Percentiles rank a stretch among this genome's conserved stretches.
Evolutionary conservation across 495 filamentous ascomycete species (phyloP).

Genomic region (Haplographium delicatum): DNA sequence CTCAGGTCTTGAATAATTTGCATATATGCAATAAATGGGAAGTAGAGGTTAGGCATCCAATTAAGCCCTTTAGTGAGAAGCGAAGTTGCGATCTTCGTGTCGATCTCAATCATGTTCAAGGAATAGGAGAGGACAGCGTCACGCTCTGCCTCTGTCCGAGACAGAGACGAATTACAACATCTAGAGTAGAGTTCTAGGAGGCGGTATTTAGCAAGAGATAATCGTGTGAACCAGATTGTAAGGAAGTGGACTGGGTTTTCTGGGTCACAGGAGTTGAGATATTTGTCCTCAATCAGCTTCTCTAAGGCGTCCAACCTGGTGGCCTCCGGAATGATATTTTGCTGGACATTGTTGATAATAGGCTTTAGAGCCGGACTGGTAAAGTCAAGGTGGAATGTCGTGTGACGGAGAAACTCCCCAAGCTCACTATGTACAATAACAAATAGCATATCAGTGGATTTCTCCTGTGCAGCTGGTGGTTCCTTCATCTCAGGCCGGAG

Average conservation of each 20-base stretch:
- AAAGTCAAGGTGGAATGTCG: conserved; percentile 37
- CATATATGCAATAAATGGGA: conserved; percentile 45
- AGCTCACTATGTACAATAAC: conserved; percentile 45
- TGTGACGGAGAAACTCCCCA: conserved; percentile 41
- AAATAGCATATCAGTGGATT: conserved; percentile 53
- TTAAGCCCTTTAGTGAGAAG: conserved; percentile 36
- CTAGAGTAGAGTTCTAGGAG: conserved; percentile 35
- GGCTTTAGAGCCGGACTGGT: conserved; percentile 40
- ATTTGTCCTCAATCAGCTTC: conserved; percentile 38
- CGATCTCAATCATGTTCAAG: conserved; percentile 36
- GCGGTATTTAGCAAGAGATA: conserved; percentile 36
- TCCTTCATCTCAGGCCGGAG: conserved; percentile 37
- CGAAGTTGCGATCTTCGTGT: conserved; percentile 41
- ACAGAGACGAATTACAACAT: conserved; percentile 26
- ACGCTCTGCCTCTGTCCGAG: conserved; percentile 21
- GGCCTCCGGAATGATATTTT: conserved; percentile 33
- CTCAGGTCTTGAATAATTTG: conserved; percentile 48
- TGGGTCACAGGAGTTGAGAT: conserved; percentile 51
- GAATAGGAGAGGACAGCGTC: conserved; percentile 43
- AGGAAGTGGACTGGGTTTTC: conserved; percentile 56
- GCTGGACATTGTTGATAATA: conserved; percentile 37
- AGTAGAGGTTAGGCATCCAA: conserved; percentile 45
- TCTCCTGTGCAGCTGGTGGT: conserved; percentile 33
- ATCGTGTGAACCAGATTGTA: conserved; percentile 39
- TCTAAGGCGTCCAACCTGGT: conserved; percentile 33